phyloP scores from a whole-genome alignment of 345 rosid species.

The Populus deltoides region DNA sequence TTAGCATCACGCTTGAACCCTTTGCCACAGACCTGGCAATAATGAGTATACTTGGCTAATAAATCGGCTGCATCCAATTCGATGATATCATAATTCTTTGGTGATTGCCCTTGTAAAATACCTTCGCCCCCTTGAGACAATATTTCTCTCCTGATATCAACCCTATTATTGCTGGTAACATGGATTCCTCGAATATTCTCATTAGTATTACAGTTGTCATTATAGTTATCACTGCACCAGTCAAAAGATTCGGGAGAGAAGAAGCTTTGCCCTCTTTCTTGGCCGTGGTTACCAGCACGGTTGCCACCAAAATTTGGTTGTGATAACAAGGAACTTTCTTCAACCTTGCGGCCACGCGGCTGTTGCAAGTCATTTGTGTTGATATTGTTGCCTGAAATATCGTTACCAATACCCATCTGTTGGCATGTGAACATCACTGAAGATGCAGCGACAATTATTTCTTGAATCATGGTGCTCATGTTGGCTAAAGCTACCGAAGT shows the following conservation, averaged over 20 bases:
- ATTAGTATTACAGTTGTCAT: not conserved
- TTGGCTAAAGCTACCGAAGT: constrained; percentile 43
- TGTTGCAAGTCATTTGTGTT: constrained; percentile 11
- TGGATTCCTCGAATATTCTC: not conserved
- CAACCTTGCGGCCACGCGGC: not conserved
- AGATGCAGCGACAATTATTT: constrained; percentile 58
- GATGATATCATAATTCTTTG: constrained; percentile 38
- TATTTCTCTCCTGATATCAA: not conserved
- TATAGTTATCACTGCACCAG: constrained; percentile 31
- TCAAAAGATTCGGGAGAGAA: constrained; percentile 21
- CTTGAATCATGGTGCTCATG: constrained; percentile 54
- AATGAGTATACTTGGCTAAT: constrained; percentile 81
- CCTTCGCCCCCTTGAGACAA: not conserved
- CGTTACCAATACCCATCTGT: constrained; percentile 33
- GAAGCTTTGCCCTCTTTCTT: constrained; percentile 32
- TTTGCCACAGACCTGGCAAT: constrained; percentile 77
- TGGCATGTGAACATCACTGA: constrained; percentile 66
- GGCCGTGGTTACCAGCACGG: constrained; percentile 3
- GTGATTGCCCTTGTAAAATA: constrained; percentile 1
- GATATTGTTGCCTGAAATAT: constrained; percentile 11
- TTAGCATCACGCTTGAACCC: constrained; percentile 93
- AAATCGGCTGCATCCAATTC: constrained; percentile 62
- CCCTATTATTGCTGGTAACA: constrained; percentile 3
- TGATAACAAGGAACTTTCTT: not conserved
- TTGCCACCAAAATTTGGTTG: constrained; percentile 9